A percentile compares a stretch with the other conserved stretches of the same genome.
phyloP scores from a whole-genome alignment of 2,329 filamentous ascomycete genomes.

The Chaetomium globosum region DNA sequence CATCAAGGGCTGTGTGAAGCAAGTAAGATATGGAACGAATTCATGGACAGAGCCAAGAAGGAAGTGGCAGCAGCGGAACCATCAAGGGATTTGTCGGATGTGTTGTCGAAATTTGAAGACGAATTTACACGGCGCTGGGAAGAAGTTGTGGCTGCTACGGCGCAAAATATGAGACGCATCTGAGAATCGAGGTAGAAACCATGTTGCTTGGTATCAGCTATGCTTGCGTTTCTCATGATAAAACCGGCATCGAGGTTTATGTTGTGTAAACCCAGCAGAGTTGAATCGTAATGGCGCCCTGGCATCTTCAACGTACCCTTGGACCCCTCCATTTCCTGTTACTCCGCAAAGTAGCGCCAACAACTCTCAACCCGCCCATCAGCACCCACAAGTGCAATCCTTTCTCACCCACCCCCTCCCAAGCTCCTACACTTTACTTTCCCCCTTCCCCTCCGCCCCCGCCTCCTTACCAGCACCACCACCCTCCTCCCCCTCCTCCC shows the following conservation, averaged over 20 bases:
- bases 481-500: slow-evolving; percentile 60
- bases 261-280: neutral
- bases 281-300: neutral
- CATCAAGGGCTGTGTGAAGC: slow-evolving; percentile 32
- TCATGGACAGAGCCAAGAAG: slow-evolving; percentile 26
- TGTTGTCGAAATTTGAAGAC: slow-evolving; percentile 23
- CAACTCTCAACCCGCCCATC: neutral
- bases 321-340: neutral
- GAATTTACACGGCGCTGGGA: slow-evolving; percentile 28
- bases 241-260: neutral
- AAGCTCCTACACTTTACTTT: neutral
- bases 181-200: neutral
- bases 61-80: slow-evolving; percentile 22
- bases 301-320: neutral
- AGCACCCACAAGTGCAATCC: neutral
- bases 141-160: slow-evolving; percentile 18
- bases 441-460: slow-evolving; percentile 23
- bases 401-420: no score
- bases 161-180: slow-evolving; percentile 28
- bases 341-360: neutral
- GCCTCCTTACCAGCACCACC: slow-evolving; percentile 10
- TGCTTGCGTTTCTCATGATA: neutral
- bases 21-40: slow-evolving; percentile 32
- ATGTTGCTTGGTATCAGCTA: neutral
- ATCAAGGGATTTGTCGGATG: slow-evolving; percentile 17